Evolutionary conservation across 192 early-diverging fungal species (phyloP).

Genomic region (Umbelopsis sp.): DNA sequence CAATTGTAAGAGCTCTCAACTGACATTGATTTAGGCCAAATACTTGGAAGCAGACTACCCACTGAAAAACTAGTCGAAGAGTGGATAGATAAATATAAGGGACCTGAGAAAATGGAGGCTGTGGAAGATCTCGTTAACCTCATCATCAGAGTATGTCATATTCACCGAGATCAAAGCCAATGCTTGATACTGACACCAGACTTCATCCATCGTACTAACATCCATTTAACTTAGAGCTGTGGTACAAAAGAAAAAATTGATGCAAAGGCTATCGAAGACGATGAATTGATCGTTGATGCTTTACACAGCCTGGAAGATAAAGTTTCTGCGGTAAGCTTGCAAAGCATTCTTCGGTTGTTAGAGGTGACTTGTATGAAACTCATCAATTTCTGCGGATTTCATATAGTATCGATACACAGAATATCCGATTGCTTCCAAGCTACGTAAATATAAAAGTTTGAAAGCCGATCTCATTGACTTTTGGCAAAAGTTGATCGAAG

Average conservation of each 20-base stretch:
- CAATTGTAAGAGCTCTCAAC: neutral
- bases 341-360: neutral
- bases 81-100: constrained; percentile 72
- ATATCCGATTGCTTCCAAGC: constrained; percentile 79
- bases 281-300: constrained; percentile 54
- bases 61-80: constrained; percentile 66
- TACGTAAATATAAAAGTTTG: constrained; percentile 67
- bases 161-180: constrained; percentile 5
- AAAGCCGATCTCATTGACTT: constrained; percentile 72
- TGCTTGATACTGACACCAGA: neutral
- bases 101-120: constrained; percentile 50
- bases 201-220: neutral
- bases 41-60: constrained; percentile 53
- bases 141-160: constrained; percentile 55
- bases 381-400: neutral
- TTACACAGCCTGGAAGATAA: constrained; percentile 63
- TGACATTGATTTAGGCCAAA: constrained; percentile 32
- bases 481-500: constrained; percentile 55
- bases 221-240: constrained; percentile 44
- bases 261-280: constrained; percentile 51
- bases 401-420: constrained; percentile 50
- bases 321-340: constrained; percentile 56
- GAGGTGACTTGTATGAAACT: neutral
- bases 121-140: constrained; percentile 78
- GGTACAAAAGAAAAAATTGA: constrained; percentile 58